Evolutionary conservation across 2,329 filamentous ascomycete genomes (phyloP), one percentile per base, ranked within the genome.

Genomic region (Reticulascus tulasneorum): DNA sequence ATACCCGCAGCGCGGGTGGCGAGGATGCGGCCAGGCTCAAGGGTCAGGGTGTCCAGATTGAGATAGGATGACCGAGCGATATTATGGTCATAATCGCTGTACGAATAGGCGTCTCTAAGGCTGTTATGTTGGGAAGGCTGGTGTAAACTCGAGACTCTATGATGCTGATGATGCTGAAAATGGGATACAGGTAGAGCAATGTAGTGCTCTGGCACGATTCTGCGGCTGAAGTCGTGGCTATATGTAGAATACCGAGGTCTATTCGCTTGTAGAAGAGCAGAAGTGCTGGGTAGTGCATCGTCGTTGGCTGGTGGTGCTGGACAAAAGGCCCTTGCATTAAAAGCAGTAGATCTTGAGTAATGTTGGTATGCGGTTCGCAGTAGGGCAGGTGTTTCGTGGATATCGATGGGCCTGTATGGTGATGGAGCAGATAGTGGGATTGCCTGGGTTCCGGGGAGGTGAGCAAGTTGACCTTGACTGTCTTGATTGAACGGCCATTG

Each of bases 21-120:
- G 43, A 25, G 32, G 33, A 15, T 27, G 20, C 15, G 27, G 12
- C 10, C 17, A 12, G 23, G 37, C 20, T 60, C 54, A 5, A 64
- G 46, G 6, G 53, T 54, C 6, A 61, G 49, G 16, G 53, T 54
- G 35, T 58, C 56, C 7, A 62, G 29, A 19, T 50, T 49, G 29
- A 55, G 55, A 8, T 54, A 56, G 4, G 54, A 49, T 30, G 55
- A 46, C 42, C n/a, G n/a, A n/a, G n/a, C n/a, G n/a, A n/a, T n/a
- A n/a, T n/a, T n/a, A n/a, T n/a, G n/a, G n/a, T n/a, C n/a, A n/a
- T n/a, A n/a, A n/a, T n/a, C n/a, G n/a, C n/a, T n/a, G n/a, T n/a
- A n/a, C n/a, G n/a, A n/a, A n/a, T n/a, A n/a, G n/a, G n/a, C n/a
- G n/a, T n/a, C n/a, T n/a, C n/a, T n/a, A n/a, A n/a, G n/a, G n/a